A percentile compares a stretch with the other conserved stretches of the same genome.
Conservation (phyloP, 768 basidiomycete species). For the Phlebiopsis flavidoalba region DNA sequence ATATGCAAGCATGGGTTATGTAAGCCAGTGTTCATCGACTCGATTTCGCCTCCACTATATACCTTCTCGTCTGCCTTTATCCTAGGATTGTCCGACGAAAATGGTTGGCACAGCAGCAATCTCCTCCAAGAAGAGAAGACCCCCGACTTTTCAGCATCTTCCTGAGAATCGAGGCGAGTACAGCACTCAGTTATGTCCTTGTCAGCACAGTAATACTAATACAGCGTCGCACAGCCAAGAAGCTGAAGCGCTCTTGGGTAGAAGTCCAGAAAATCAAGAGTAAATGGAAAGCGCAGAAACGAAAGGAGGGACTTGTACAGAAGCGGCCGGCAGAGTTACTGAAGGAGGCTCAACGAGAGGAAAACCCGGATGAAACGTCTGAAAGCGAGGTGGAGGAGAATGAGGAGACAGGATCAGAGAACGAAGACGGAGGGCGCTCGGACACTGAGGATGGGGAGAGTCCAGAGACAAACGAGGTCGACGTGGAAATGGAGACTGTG, state of each 20-base stretch:
- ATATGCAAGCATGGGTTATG: conserved; percentile 10
- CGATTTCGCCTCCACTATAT: neutral
- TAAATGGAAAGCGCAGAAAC: conserved; percentile 73
- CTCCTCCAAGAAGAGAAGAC: conserved; percentile 47
- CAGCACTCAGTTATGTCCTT: neutral
- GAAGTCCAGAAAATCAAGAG: conserved; percentile 70
- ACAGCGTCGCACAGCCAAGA: conserved; percentile 49
- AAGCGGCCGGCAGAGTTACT: neutral
- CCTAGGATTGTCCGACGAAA: neutral
- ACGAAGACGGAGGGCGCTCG: neutral
- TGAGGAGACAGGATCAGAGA: conserved; percentile 13
- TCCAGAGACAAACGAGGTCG: neutral
- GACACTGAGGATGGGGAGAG: neutral
- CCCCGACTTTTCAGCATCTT: conserved; percentile 67
- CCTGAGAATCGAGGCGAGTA: conserved; percentile 55
- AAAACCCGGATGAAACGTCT: neutral
- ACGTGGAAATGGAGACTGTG: neutral
- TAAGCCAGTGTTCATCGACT: conserved; percentile 7
- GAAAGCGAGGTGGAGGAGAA: neutral
- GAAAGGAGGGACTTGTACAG: conserved; percentile 34
- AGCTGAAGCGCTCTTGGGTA: conserved; percentile 78
- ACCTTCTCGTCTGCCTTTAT: conserved; percentile 5
- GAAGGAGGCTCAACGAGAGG: neutral
- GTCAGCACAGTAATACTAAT: neutral
- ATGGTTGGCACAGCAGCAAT: conserved; percentile 13